Percentiles rank a stretch among this genome's conserved stretches.
Conservation (phyloP, 1,284 basidiomycete species). For the Sporisorium graminicola region DNA sequence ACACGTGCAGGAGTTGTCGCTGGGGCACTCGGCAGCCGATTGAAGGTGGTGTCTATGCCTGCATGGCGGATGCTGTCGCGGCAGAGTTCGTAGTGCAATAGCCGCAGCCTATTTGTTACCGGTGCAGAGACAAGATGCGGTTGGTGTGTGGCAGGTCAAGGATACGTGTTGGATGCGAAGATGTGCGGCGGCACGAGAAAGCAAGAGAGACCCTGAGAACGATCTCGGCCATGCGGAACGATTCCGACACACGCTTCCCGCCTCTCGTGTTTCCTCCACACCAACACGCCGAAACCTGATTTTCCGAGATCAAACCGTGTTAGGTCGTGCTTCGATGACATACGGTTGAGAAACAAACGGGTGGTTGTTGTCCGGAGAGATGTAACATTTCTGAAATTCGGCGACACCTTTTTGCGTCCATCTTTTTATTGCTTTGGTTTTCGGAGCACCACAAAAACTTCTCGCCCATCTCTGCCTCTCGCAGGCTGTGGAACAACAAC, state of each 20-base stretch:
- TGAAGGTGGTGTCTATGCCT: background rate
- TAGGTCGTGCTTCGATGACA: too few species aligned
- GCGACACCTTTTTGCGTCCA: too few species aligned
- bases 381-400: background rate
- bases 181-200: background rate
- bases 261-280: conserved; percentile 17
- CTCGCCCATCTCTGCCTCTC: too few species aligned
- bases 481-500: too few species aligned
- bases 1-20: too few species aligned
- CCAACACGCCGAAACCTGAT: conserved; percentile 14
- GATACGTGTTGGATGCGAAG: conserved; percentile 21
- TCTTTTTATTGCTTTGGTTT: too few species aligned
- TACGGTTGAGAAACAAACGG: too few species aligned
- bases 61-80: background rate
- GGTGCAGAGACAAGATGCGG: background rate
- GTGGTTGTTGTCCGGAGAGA: background rate
- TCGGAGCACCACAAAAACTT: background rate
- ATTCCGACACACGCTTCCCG: conserved; percentile 8
- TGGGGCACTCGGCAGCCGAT: too few species aligned
- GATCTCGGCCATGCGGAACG: conserved; percentile 6
- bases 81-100: background rate
- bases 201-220: conserved; percentile 24
- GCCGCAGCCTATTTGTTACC: background rate
- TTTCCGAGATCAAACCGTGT: background rate
- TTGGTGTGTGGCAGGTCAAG: background rate